Base-by-base conservation (phyloP, 2,329 filamentous ascomycete species). In the Pseudonectria foliicola region DNA sequence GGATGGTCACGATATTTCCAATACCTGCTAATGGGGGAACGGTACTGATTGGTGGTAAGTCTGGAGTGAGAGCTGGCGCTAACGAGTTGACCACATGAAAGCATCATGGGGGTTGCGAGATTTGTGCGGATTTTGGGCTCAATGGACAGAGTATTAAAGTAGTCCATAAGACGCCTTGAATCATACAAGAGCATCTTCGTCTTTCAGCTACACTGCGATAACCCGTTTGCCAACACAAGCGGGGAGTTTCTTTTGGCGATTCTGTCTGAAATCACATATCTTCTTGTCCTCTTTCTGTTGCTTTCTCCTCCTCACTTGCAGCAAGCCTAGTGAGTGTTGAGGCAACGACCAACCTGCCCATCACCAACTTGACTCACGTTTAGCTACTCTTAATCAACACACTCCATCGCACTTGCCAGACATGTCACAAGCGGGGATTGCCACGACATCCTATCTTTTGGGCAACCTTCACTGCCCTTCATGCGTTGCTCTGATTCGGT, bases 401-500 rank as follows among this genome's bases (percentile, higher is more conserved):
- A 13, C 21, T 16, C 16, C 24, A 27, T 30, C 33, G 26, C 35
- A 24, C 35, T 37, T 33, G n/a, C 18, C 42, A 40, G 46, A 27
- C 43, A 62, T 61, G 49, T 33, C 52, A 15, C 38, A 54, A 28
- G 35, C 48, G 11, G 46, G 52, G 36, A 50, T 56, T 39, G 56
- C 66, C 39, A 73, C 68, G 10, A 80, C 75, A 2, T 80, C 75
- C 24, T 77, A 82, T 52, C 68, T 86, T 42, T 66, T 88, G 47
- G 75, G 71, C 42, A 87, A 88, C 57, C 68, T 88, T n/a, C 83
- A 88, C 60, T 87, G 83, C 62, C 78, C 82, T 11, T 83, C 81
- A 40, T 88, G 83, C 56, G 76, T 85, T 32, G 71, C 74, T 25
- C 68, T 71, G 46, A 85, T 88, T 52, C 69, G 77, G 50, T 63